Conservation (phyloP, 2,329 filamentous ascomycete genomes). For the Microdochium trichocladiopsis region DNA sequence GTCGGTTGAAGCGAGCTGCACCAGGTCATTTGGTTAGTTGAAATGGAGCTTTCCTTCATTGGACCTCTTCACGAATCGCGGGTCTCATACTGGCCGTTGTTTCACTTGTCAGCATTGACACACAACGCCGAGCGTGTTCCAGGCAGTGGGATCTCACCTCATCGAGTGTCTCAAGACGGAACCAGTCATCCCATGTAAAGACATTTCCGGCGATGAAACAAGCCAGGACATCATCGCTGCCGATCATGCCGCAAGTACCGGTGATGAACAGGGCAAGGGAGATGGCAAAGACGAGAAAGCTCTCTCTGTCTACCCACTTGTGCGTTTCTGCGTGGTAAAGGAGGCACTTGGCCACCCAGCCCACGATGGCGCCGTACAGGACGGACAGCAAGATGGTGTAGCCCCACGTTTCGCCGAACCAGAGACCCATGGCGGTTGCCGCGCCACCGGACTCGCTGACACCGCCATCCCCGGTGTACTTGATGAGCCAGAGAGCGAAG, state of each 20-base stretch:
- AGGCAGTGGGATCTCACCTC: slow-evolving; percentile 41
- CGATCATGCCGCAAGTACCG: slow-evolving; percentile 80
- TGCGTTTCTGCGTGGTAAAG: slow-evolving; percentile 78
- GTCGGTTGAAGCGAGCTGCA: slow-evolving; percentile 73
- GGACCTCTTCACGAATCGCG: too few relatives aligned
- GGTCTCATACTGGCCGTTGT: too few relatives aligned
- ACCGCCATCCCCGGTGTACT: slow-evolving; percentile 59
- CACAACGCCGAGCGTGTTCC: background rate
- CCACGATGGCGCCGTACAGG: slow-evolving; percentile 68
- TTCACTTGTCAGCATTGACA: too few relatives aligned
- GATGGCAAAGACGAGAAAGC: slow-evolving; percentile 81
- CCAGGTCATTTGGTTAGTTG: background rate
- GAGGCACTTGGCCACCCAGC: slow-evolving; percentile 74
- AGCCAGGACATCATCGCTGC: slow-evolving; percentile 82
- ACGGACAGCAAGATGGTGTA: slow-evolving; percentile 78
- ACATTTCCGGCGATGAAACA: slow-evolving; percentile 89
- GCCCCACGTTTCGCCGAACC: slow-evolving; percentile 80
- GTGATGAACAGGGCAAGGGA: slow-evolving; percentile 80
- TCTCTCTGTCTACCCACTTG: slow-evolving; percentile 79
- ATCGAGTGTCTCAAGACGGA: slow-evolving; percentile 79
- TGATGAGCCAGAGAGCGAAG: slow-evolving; percentile 75
- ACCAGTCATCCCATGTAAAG: slow-evolving; percentile 94
- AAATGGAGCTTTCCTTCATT: too few relatives aligned
- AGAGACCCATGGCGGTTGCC: slow-evolving; percentile 63
- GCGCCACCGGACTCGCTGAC: slow-evolving; percentile 49